Percentiles rank a stretch among this genome's conserved stretches.
These are phyloP conservation scores for Xylaria venustula DNA, from an alignment of 495 filamentous ascomycete species.

Conservation along the genomic window DNA sequence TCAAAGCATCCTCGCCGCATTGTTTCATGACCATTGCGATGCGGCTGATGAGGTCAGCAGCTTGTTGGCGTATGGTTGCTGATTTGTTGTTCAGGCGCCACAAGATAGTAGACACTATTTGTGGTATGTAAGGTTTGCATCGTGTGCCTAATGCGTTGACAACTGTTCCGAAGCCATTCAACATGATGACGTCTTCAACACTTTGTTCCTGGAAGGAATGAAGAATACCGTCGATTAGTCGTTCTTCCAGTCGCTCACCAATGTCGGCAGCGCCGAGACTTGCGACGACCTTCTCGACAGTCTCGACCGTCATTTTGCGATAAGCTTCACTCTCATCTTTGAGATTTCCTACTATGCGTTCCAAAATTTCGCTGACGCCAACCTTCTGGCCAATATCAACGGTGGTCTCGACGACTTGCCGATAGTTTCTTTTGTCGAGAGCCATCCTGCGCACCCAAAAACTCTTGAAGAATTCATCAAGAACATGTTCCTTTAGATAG, in stretches of 20 bases:
- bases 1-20: constrained; percentile 90
- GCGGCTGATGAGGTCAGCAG: constrained; percentile 92
- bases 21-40: constrained; percentile 99
- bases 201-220: constrained; percentile 98
- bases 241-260: constrained; percentile 85
- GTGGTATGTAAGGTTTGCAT: constrained; percentile 94
- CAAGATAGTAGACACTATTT: constrained; percentile 95
- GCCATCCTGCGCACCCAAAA: constrained; percentile 99
- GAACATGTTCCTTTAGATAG: constrained; percentile 92
- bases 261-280: constrained; percentile 92
- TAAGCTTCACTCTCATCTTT: constrained; percentile 99
- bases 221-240: constrained; percentile 93
- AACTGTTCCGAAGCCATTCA: constrained; percentile 98
- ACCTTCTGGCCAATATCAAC: constrained; percentile 98
- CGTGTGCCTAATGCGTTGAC: constrained; percentile 92
- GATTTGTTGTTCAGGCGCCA: constrained; percentile 98
- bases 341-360: constrained; percentile 88
- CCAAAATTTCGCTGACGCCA: constrained; percentile 90
- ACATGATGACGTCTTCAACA: constrained; percentile 91
- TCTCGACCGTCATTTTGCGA: constrained; percentile 98
- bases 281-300: constrained; percentile 91
- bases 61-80: constrained; percentile 92
- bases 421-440: constrained; percentile 92
- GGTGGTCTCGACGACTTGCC: constrained; percentile 96
- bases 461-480: constrained; percentile 96